Percentiles rank a stretch among this genome's conserved stretches.
Evolutionary conservation across 2,329 filamentous ascomycete genomes (phyloP).

Genomic region (Lecanoromycetidae sp.): DNA sequence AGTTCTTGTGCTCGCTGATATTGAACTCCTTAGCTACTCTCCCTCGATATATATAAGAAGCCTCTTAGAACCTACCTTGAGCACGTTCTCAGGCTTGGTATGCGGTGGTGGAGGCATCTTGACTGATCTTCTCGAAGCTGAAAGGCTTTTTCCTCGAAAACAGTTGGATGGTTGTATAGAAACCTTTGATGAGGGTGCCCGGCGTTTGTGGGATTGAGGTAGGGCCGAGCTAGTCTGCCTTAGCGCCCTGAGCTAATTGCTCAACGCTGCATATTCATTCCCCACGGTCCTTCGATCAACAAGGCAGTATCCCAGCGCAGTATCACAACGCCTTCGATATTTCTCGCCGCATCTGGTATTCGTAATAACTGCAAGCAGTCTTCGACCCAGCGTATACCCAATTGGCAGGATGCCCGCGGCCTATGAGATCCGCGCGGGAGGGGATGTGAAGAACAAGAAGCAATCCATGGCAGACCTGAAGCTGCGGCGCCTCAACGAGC

Average conservation of each 20-base stretch:
- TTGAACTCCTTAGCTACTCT: not conserved
- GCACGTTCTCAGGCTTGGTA: conserved; percentile 97
- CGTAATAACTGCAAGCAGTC: conserved; percentile 4
- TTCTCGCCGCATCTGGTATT: conserved; percentile 20
- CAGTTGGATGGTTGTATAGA: not conserved
- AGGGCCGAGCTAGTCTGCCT: no score
- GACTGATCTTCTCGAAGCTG: conserved; percentile 20
- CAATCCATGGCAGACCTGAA: conserved; percentile 99
- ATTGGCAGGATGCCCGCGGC: conserved; percentile 43
- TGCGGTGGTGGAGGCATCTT: conserved; percentile 89
- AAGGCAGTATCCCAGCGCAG: not conserved
- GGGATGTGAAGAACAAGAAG: conserved; percentile 72
- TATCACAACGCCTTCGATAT: conserved; percentile 21
- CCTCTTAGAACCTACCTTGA: conserved; percentile 48
- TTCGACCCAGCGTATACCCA: not conserved
- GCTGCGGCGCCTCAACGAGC: conserved; percentile 85
- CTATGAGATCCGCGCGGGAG: conserved; percentile 54
- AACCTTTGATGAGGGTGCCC: no score
- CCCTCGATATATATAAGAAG: not conserved
- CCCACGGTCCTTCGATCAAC: not conserved
- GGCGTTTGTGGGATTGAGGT: no score
- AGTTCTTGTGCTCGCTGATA: conserved; percentile 80
- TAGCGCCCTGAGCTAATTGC: no score
- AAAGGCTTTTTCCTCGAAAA: not conserved
- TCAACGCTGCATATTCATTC: no score